A percentile compares a stretch with the other conserved stretches of the same genome.
These are phyloP conservation scores for Melanopsichium pennsylvanicum DNA, from an alignment of 1,284 basidiomycete genomes.

Conservation along the genomic window DNA sequence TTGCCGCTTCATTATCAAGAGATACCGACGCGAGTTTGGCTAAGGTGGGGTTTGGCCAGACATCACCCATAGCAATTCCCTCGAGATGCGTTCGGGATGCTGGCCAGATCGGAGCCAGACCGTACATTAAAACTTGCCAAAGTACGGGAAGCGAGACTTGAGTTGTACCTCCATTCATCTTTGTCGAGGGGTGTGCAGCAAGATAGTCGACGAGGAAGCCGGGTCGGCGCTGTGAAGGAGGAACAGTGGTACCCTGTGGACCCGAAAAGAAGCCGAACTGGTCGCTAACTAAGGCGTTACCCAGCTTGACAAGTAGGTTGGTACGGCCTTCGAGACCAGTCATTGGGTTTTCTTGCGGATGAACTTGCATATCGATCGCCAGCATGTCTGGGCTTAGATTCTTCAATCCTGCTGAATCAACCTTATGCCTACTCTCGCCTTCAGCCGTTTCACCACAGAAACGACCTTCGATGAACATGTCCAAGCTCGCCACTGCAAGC, in stretches of 20 bases:
- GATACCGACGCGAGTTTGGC: not conserved
- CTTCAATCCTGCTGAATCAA: constrained; percentile 76
- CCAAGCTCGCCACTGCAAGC: constrained; percentile 85
- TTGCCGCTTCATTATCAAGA: constrained; percentile 52
- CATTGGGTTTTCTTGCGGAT: constrained; percentile 77
- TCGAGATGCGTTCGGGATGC: constrained; percentile 73
- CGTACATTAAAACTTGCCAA: constrained; percentile 83
- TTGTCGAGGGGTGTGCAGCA: constrained; percentile 63
- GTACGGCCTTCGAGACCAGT: constrained; percentile 87
- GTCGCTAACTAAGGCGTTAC: constrained; percentile 37
- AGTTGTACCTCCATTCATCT: constrained; percentile 44
- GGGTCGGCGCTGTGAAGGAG: constrained; percentile 7
- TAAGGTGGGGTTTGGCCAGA: constrained; percentile 73
- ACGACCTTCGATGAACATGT: constrained; percentile 75
- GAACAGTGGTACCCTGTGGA: not conserved
- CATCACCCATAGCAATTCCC: constrained; percentile 81
- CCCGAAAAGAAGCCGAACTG: constrained; percentile 45
- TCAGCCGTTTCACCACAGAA: constrained; percentile 8
- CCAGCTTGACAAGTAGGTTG: constrained; percentile 69
- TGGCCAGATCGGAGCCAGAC: constrained; percentile 88
- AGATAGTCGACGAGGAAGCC: constrained; percentile 72
- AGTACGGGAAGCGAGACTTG: constrained; percentile 67
- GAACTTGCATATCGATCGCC: constrained; percentile 81
- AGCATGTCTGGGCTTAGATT: constrained; percentile 74
- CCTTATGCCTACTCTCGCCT: not conserved